phyloP scores from a whole-genome alignment of 2,329 filamentous ascomycete species.

The Trematosphaeria pertusa region DNA sequence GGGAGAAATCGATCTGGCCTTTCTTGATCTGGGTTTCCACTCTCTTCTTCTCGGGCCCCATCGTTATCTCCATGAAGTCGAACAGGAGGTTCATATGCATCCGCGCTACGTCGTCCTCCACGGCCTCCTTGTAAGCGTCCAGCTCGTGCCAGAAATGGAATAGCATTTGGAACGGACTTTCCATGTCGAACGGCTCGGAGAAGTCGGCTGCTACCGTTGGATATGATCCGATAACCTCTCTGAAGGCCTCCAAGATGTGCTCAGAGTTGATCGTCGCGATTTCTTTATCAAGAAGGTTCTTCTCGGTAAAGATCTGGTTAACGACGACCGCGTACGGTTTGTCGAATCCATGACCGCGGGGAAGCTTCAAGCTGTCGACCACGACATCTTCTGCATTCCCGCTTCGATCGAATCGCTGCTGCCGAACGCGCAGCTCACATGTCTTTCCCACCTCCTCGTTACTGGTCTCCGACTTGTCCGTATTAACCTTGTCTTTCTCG shows the following conservation, averaged over 20 bases:
- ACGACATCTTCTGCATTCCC: slow-evolving; percentile 5
- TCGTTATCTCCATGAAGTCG: slow-evolving; percentile 21
- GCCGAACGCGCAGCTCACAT: slow-evolving; percentile 12
- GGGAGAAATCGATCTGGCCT: slow-evolving; percentile 20
- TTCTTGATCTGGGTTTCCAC: slow-evolving; percentile 17
- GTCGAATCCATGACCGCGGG: slow-evolving; percentile 8
- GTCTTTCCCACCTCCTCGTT: slow-evolving; percentile 7
- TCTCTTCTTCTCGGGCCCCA: slow-evolving; percentile 18
- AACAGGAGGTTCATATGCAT: slow-evolving; percentile 32
- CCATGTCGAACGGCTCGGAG: slow-evolving; percentile 46
- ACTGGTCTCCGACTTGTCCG: not conserved
- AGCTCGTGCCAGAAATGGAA: slow-evolving; percentile 57
- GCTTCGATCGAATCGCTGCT: slow-evolving; percentile 6
- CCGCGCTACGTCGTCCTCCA: slow-evolving; percentile 20
- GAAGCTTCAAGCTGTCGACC: not conserved
- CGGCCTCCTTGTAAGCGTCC: slow-evolving; percentile 27
- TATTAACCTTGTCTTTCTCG: not conserved
- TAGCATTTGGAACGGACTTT: slow-evolving; percentile 58
- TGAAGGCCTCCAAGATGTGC: slow-evolving; percentile 55
- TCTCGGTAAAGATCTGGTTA: slow-evolving; percentile 27
- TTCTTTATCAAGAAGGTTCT: slow-evolving; percentile 26
- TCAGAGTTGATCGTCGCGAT: slow-evolving; percentile 32
- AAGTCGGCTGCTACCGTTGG: slow-evolving; percentile 44
- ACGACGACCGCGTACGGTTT: slow-evolving; percentile 26
- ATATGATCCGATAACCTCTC: slow-evolving; percentile 59